phyloP scores from a whole-genome alignment of 139 green algal species.

The Gonium pectorale region DNA sequence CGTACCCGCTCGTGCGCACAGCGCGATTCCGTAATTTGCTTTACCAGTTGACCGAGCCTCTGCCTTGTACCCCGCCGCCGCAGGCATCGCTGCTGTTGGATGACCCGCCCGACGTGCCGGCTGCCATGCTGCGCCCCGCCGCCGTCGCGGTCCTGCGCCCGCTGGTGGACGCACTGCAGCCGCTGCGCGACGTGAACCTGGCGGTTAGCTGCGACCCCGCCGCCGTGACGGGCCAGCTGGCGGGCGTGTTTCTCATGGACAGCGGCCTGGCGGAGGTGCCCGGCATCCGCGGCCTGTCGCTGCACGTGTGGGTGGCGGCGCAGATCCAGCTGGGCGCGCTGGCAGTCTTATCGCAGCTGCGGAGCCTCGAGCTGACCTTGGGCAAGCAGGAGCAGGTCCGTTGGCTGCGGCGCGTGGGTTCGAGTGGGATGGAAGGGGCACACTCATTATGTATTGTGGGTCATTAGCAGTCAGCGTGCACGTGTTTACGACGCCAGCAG shows the following conservation, averaged over 20 bases:
- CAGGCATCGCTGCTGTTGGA: slow-evolving; percentile 13
- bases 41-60: too few species aligned
- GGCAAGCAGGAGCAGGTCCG: slow-evolving; percentile 45
- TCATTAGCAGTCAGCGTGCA: too few species aligned
- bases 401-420: neutral
- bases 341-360: slow-evolving; percentile 27
- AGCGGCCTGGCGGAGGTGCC: neutral
- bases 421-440: neutral
- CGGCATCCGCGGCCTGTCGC: neutral
- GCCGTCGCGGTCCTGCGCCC: slow-evolving; percentile 18
- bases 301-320: slow-evolving; percentile 39
- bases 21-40: too few species aligned
- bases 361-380: slow-evolving; percentile 37
- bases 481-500: too few species aligned
- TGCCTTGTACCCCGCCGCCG: neutral
- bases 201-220: slow-evolving; percentile 22
- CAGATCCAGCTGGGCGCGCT: slow-evolving; percentile 32
- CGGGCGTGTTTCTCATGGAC: slow-evolving; percentile 24
- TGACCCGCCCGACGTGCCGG: slow-evolving; percentile 19
- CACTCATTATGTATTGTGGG: neutral
- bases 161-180: neutral
- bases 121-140: slow-evolving; percentile 14
- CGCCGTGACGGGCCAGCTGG: slow-evolving; percentile 36
- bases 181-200: neutral
- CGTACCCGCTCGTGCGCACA: too few species aligned